phyloP scores from a whole-genome alignment of 331 rosid species.

The Quercus tomentella region DNA sequence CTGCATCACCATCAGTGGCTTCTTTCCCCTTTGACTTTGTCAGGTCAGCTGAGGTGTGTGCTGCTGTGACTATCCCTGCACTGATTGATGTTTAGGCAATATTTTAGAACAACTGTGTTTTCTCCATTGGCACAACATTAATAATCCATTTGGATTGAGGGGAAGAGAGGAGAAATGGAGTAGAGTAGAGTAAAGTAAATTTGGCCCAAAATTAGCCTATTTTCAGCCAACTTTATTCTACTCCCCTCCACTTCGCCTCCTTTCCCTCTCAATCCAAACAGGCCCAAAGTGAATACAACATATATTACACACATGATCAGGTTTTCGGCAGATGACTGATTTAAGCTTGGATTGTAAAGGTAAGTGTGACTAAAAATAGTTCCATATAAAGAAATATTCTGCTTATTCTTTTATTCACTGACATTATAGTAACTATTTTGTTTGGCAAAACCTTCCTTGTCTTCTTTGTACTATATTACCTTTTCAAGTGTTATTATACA shows the following conservation, averaged over 20 bases:
- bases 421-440: neutral
- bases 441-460: neutral
- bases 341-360: neutral
- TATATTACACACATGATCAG: neutral
- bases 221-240: too few species aligned
- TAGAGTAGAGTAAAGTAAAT: too few species aligned
- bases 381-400: neutral
- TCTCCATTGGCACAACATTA: neutral
- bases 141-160: too few species aligned
- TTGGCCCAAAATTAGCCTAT: too few species aligned
- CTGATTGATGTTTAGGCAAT: conserved; percentile 34
- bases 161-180: too few species aligned
- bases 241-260: too few species aligned
- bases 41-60: conserved; percentile 21
- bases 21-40: conserved; percentile 30
- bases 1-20: conserved; percentile 26
- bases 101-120: conserved; percentile 22
- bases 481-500: neutral
- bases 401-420: neutral
- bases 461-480: neutral
- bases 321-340: neutral
- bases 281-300: neutral
- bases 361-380: neutral
- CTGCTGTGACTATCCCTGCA: conserved; percentile 34
- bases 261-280: too few species aligned